phyloP scores from a whole-genome alignment of 2,329 filamentous ascomycete genomes.

The Fusarium xyrophilum region DNA sequence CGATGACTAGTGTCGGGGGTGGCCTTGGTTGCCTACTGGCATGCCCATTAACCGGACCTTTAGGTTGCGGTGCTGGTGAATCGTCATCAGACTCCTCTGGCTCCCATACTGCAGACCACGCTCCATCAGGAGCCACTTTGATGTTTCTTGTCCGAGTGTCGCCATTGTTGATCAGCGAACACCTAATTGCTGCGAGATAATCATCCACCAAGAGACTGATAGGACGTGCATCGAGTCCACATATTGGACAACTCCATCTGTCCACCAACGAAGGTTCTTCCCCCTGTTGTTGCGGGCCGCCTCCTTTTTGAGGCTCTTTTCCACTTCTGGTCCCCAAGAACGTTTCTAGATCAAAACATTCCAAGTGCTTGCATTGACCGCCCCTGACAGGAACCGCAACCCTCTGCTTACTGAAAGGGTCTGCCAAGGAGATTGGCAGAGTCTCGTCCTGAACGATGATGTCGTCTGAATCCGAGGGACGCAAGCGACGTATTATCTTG shows the following conservation, averaged over 20 bases:
- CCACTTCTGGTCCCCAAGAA: conserved; percentile 73
- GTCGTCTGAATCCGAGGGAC: conserved; percentile 59
- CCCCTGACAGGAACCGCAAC: conserved; percentile 78
- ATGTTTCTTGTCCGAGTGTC: conserved; percentile 43
- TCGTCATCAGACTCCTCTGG: conserved; percentile 41
- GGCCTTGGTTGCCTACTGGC: conserved; percentile 16
- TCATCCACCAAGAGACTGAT: conserved; percentile 73
- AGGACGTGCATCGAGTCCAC: conserved; percentile 78
- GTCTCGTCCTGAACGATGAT: conserved; percentile 64
- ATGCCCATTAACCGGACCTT: background rate
- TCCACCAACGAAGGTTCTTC: conserved; percentile 66
- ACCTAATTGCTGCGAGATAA: conserved; percentile 71
- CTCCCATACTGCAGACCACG: conserved; percentile 46
- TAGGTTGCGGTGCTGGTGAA: conserved; percentile 18
- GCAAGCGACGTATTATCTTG: conserved; percentile 61
- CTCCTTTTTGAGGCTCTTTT: conserved; percentile 45
- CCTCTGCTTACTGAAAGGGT: conserved; percentile 70
- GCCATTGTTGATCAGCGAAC: conserved; percentile 51
- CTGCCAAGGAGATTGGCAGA: conserved; percentile 65
- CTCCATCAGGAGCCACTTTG: conserved; percentile 41
- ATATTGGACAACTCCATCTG: conserved; percentile 88
- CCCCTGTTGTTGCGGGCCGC: conserved; percentile 10
- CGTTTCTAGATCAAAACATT: conserved; percentile 88
- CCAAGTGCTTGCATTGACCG: conserved; percentile 72
- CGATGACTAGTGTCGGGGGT: conserved; percentile 35